Base-by-base conservation (phyloP, 2,329 filamentous ascomycete genomes). In the Gliomastix tumulicola region DNA sequence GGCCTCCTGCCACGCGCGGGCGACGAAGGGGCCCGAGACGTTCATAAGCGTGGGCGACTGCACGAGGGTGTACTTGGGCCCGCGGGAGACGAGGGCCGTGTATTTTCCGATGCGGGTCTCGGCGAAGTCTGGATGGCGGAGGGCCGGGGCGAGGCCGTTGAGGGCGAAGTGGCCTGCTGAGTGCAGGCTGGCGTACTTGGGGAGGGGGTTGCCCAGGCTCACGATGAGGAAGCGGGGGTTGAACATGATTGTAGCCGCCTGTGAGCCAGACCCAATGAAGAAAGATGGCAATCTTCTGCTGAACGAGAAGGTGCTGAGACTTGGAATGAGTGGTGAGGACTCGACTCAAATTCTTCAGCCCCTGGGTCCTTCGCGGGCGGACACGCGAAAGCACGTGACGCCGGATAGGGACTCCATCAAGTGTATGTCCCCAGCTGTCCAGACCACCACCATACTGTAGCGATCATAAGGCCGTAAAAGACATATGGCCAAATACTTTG, bases 21-120 rank as follows among this genome's bases (percentile, higher is more conserved):
- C 65, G 1, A 95, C 74, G 41, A 81, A 84, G 0, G 71, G 68
- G 0, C 92, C 92, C 3, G 80, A 86, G 5, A 83, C 65, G 55
- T 97, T 98, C 92, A 98, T 97, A 22, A 82, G 62, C 0, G 76
- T 77, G 0, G 82, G 78, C 21, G 80, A 88, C 55, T 92, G 82
- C 60, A 86, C 79, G 13, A 94, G 68, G 3, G 76, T 83, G 53
- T 76, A 79, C 25, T 71, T 75, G 4, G 56, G 44, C 4, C 66
- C 70, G 35, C 62, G 45, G 4, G 66, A 74, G 34, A 69, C 63
- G 20, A 68, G 46, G 36, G 72, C 72, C 4, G 69, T 55, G 34
- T 78, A 68, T 22, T 74, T 67, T 36, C 73, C 74, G 67, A 52
- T 65, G 54, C 35, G 62, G 36, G 50, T 57, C 45, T 55, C 64